A percentile compares a stretch with the other conserved stretches of the same genome.
Evolutionary conservation across 176 grass and related monocot genomes (phyloP).

Genomic region (Aegilops bicornis): DNA sequence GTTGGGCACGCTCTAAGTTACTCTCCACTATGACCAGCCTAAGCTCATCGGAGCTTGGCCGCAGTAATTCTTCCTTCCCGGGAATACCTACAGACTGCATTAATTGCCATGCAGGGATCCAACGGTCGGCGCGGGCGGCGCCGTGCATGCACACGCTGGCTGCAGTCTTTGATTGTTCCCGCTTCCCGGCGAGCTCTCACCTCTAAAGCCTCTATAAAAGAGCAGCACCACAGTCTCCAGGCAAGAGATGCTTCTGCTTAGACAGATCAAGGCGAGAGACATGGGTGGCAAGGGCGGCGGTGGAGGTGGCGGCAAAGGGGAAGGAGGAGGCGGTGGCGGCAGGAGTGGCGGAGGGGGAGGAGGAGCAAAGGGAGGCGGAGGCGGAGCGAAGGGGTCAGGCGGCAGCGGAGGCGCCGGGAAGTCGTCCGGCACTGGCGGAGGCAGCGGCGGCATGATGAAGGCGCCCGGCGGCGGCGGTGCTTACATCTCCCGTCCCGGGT

Average conservation of each 20-base stretch:
- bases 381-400: neutral
- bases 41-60: neutral
- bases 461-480: constrained; percentile 7
- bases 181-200: neutral
- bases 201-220: neutral
- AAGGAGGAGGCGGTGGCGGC: neutral
- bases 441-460: constrained; percentile 5
- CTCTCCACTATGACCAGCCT: too few relatives aligned
- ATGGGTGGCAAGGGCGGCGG: neutral
- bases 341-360: neutral
- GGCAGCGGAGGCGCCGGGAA: neutral
- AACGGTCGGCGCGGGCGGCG: neutral
- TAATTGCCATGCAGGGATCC: neutral
- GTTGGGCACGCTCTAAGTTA: too few relatives aligned
- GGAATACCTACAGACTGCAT: neutral
- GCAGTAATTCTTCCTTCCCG: neutral
- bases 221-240: neutral
- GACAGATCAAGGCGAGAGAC: neutral
- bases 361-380: neutral
- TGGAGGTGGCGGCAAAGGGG: neutral
- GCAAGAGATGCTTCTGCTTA: neutral
- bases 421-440: neutral
- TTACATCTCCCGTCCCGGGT: constrained; percentile 16
- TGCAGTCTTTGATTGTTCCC: neutral
- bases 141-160: neutral